These are phyloP conservation scores for Penicillium canariense DNA, from an alignment of 495 filamentous ascomycete species.

Conservation along the genomic window DNA sequence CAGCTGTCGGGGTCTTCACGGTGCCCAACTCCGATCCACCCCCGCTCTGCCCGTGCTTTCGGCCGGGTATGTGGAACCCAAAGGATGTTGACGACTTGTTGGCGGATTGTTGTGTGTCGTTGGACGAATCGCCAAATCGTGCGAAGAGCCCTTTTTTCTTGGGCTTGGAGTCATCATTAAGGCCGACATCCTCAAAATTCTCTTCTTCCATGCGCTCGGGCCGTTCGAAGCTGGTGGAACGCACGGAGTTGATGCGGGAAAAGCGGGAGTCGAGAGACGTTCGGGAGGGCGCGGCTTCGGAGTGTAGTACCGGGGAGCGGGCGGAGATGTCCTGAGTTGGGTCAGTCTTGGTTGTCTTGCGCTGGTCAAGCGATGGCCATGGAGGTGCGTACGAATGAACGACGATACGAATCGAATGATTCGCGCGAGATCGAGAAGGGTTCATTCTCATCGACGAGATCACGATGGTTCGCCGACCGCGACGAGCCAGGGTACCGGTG, in stretches of 20 bases:
- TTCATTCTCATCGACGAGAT: constrained; percentile 75
- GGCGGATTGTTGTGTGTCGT: constrained; percentile 37
- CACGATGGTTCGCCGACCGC: constrained; percentile 66
- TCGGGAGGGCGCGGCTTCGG: constrained; percentile 57
- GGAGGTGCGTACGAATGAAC: constrained; percentile 76
- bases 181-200: constrained; percentile 84
- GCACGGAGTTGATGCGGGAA: constrained; percentile 50
- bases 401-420: constrained; percentile 95
- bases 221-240: constrained; percentile 50
- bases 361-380: background rate
- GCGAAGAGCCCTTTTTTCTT: constrained; percentile 85
- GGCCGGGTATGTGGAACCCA: constrained; percentile 65
- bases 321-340: constrained; percentile 80
- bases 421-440: constrained; percentile 96
- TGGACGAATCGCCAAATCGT: constrained; percentile 68
- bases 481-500: constrained; percentile 65
- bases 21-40: constrained; percentile 66
- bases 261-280: constrained; percentile 77
- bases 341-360: constrained; percentile 7
- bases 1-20: constrained; percentile 41
- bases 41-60: constrained; percentile 73
- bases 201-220: constrained; percentile 67
- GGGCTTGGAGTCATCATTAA: constrained; percentile 69
- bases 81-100: constrained; percentile 48
- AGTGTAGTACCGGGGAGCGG: constrained; percentile 68